Evolutionary conservation across 345 rosid genomes (phyloP), one percentile per base, ranked within the genome.

Genomic region (Salix exigua): DNA sequence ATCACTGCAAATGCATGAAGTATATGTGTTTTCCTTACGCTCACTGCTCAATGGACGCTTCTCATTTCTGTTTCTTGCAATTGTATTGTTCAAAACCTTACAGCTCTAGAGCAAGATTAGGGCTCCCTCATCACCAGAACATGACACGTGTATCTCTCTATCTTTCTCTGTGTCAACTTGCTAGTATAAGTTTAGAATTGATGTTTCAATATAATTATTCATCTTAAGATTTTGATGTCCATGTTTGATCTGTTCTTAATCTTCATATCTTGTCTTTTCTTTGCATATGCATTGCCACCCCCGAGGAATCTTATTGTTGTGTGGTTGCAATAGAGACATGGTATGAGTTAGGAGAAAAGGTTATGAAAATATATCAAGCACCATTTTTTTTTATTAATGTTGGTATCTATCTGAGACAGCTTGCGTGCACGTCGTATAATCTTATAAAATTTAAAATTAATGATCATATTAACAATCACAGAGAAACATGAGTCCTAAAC

Each of bases 121-220:
- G 18, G 23, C 25, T 7, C 19, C 83, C n/a, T 75, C 55, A 5
- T 40, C 50, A 9, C n/a, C 21, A n/a, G 42, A 61, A 65, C 77
- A 75, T 37, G 82, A 58, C 60, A 82, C 81, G 84, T 74, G 60
- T 2, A 5, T 19, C 62, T 55, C 70, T 50, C 8, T 60, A 7
- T 26, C 44, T 21, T 4, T 7, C 31, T 31, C 18, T 65, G n/a
- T 64, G 26, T 50, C 37, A 19, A 12, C 40, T 5, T 19, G 7
- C 40, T 5, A 19, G 4, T 33, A n/a, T 53, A 13, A 53, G 5
- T 21, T 10, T n/a, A 8, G 62, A 4, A 58, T 13, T 3, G n/a
- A 58, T 23, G 62, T 58, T 55, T 58, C 13, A 10, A n/a, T 9
- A n/a, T 12, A 42, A 11, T 1, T 21, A 0, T n/a, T 0, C 21